These are phyloP conservation scores for Globisporangium apiculatum DNA, from an alignment of 352 stramenopile genomes.

Conservation along the genomic window DNA sequence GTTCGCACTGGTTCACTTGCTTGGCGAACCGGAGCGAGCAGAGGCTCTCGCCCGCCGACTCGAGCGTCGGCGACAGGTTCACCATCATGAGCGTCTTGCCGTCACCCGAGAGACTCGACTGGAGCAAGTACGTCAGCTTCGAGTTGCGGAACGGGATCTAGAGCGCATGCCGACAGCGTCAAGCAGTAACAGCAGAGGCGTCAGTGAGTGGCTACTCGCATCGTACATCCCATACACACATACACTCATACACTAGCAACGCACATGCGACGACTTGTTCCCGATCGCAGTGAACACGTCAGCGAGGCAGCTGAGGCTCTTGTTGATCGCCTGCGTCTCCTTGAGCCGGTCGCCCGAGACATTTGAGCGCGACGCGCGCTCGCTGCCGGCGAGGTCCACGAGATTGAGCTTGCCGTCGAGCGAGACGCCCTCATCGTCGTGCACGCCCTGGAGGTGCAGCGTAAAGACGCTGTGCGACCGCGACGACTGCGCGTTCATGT, in stretches of 20 bases:
- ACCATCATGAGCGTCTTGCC: slow-evolving; percentile 99
- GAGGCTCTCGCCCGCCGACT: slow-evolving; percentile 94
- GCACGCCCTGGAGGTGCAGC: slow-evolving; percentile 83
- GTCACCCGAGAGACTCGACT: slow-evolving; percentile 97
- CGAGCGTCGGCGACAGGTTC: slow-evolving; percentile 95
- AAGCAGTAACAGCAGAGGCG: too few relatives aligned
- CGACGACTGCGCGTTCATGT: slow-evolving; percentile 98
- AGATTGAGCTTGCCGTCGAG: slow-evolving; percentile 94
- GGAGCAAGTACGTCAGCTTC: slow-evolving; percentile 98
- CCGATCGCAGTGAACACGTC: slow-evolving; percentile 98
- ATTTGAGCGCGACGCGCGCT: slow-evolving; percentile 92
- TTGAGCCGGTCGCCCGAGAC: slow-evolving; percentile 91
- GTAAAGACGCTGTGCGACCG: slow-evolving; percentile 98
- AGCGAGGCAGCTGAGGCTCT: slow-evolving; percentile 96
- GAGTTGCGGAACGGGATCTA: slow-evolving; percentile 97
- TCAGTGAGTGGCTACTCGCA: too few relatives aligned
- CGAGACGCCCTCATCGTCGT: slow-evolving; percentile 86
- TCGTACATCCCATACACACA: too few relatives aligned
- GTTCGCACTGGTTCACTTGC: slow-evolving; percentile 96
- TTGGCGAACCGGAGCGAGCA: slow-evolving; percentile 98
- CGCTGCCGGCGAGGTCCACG: slow-evolving; percentile 91
- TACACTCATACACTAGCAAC: too few relatives aligned
- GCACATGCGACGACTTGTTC: slow-evolving; percentile 92
- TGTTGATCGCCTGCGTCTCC: slow-evolving; percentile 99
- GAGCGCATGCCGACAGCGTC: too few relatives aligned